Conservation (phyloP, 345 rosid genomes). For the Balakata baccata region DNA sequence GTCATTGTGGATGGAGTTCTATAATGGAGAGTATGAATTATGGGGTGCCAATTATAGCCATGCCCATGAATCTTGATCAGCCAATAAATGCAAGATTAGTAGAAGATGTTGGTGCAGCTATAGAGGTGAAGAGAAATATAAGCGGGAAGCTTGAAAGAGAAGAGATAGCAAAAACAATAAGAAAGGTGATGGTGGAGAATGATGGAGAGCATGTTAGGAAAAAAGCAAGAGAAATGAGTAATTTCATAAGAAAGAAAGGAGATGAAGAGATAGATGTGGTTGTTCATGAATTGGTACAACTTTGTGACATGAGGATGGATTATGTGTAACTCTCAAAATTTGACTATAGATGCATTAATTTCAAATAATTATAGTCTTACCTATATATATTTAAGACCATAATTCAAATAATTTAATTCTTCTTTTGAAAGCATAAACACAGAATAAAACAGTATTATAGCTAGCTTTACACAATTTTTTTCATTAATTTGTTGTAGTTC, state of each 20-base stretch:
- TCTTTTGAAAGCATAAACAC: too few relatives aligned
- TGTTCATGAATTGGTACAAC: slow-evolving; percentile 17
- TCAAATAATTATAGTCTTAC: too few relatives aligned
- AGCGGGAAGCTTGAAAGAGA: slow-evolving; percentile 15
- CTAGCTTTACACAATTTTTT: too few relatives aligned
- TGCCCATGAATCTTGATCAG: slow-evolving; percentile 37
- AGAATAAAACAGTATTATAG: too few relatives aligned
- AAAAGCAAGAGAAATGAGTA: slow-evolving; percentile 29
- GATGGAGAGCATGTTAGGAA: slow-evolving; percentile 16
- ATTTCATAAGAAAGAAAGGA: slow-evolving; percentile 22
- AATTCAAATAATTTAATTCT: too few relatives aligned
- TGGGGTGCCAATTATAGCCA: slow-evolving; percentile 38
- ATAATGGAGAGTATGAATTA: slow-evolving; percentile 29
- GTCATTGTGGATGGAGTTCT: slow-evolving; percentile 47
- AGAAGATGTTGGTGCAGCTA: slow-evolving; percentile 31
- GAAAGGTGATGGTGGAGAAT: slow-evolving; percentile 18
- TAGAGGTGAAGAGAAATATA: slow-evolving; percentile 23
- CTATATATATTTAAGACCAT: too few relatives aligned
- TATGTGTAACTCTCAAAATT: too few relatives aligned
- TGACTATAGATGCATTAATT: too few relatives aligned
- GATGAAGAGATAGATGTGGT: slow-evolving; percentile 28
- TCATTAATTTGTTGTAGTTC: too few relatives aligned
- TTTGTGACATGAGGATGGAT: too few relatives aligned
- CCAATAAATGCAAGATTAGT: slow-evolving; percentile 30
- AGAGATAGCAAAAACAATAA: slow-evolving; percentile 12